Conservation (phyloP, 352 stramenopile genomes). For the Pythium vanterpoolii region DNA sequence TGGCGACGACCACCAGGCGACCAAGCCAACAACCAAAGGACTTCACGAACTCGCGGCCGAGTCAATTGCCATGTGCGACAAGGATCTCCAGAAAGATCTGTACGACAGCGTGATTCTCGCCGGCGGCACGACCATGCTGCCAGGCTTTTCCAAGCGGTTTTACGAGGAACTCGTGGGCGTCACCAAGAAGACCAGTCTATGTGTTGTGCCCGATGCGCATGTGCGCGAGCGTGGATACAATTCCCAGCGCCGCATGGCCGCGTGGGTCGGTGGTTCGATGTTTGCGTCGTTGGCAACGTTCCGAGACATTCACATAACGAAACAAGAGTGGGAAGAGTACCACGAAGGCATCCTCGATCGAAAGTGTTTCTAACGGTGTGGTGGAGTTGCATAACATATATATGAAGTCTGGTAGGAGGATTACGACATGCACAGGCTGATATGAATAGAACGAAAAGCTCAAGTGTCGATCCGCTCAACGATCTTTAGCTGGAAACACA, state of each 20-base stretch:
- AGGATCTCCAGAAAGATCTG: slow-evolving; percentile 80
- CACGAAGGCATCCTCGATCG: slow-evolving; percentile 80
- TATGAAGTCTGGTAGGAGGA: not conserved
- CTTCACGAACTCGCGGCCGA: slow-evolving; percentile 83
- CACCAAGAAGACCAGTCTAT: slow-evolving; percentile 32
- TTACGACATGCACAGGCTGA: slow-evolving; percentile 2
- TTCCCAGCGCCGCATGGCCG: slow-evolving; percentile 75
- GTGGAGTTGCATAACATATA: not conserved
- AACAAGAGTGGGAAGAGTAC: slow-evolving; percentile 89
- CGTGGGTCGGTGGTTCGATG: slow-evolving; percentile 90
- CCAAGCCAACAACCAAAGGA: slow-evolving; percentile 46
- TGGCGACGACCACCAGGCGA: slow-evolving; percentile 90
- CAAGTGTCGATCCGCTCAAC: not conserved
- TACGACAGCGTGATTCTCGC: slow-evolving; percentile 73
- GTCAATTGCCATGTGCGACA: slow-evolving; percentile 87
- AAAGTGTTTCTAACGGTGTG: slow-evolving; percentile 68
- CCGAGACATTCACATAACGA: slow-evolving; percentile 84
- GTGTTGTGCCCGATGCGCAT: slow-evolving; percentile 76
- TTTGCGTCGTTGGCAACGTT: slow-evolving; percentile 88
- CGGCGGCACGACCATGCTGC: slow-evolving; percentile 83
- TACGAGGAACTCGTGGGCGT: slow-evolving; percentile 54
- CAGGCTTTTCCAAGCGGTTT: slow-evolving; percentile 79
- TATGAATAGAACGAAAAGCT: not conserved
- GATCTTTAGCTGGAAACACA: not conserved
- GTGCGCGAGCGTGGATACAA: slow-evolving; percentile 86